Base-by-base conservation (phyloP, 768 basidiomycete species). In the Phaffia australis region DNA sequence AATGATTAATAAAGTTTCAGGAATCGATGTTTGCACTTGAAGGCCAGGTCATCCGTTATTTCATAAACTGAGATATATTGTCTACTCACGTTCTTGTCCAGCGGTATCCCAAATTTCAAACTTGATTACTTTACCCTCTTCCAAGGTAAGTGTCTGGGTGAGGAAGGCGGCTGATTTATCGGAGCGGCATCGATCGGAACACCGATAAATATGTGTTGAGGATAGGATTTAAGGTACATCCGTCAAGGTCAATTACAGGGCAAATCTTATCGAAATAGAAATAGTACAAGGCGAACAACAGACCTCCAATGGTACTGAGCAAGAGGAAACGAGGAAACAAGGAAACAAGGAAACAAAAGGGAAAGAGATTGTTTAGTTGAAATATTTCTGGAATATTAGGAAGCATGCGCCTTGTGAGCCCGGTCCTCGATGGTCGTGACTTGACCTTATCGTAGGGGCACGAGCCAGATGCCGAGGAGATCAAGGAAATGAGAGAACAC, bases 111-210 rank as follows among this genome's bases (percentile, higher is more conserved):
- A 65, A 6, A 65, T 57, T 50, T 48, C 63, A 35, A 99, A 98
- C 81, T 98, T 98, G 74, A 99, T 89, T 27, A 85, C 85, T 27
- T 88, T 88, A 70, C 86, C 84, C 75, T 92, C 87, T 58, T 92
- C 87, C 50, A 95, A 82, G 16, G 85, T 86, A 42, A 98, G 89
- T 3, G 93, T 95, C 77, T 98, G 94, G n/a, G 95, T 97, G 71
- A 99, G 78, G 82, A 99, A 99, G 47, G 94, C 94, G 68, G 94
- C 94, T 90, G 63, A 11, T 5, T 42, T 42, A 42, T 42, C 35
- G 11, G 4, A 42, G 35, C 35, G 35, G 11, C 35, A 4, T 4
- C 11, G 35, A 11, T 42, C 11, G 35, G 35, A 11, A 5, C 11
- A 42, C 11, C 35, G 11, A 42, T 42, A 11, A 42, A 42, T 42